These are phyloP conservation scores for Globisporangium mamillatum DNA, from an alignment of 352 stramenopile species.

Conservation along the genomic window DNA sequence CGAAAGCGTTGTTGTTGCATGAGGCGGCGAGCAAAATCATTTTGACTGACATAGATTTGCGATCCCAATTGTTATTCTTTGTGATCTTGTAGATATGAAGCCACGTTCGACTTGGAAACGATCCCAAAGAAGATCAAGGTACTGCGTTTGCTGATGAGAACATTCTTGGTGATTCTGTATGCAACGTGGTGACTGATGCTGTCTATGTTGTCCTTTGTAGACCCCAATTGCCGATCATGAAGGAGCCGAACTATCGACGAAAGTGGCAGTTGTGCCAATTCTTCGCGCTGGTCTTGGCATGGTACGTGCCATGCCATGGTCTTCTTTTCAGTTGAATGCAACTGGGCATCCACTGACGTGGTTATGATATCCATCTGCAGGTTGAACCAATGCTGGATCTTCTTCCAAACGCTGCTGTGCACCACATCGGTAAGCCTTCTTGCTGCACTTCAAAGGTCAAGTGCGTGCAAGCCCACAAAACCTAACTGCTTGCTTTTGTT, in stretches of 20 bases:
- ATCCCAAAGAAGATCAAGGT: slow-evolving; percentile 75
- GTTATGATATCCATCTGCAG: slow-evolving; percentile 45
- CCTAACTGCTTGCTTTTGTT: not conserved
- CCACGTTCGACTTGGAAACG: slow-evolving; percentile 66
- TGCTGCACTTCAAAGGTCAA: not conserved
- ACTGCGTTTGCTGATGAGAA: not conserved
- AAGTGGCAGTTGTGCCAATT: slow-evolving; percentile 96
- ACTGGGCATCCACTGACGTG: not conserved
- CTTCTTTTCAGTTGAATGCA: not conserved
- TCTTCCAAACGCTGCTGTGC: slow-evolving; percentile 92
- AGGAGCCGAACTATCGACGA: slow-evolving; percentile 89
- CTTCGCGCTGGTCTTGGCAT: slow-evolving; percentile 91
- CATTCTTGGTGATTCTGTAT: not conserved
- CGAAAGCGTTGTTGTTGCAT: not conserved
- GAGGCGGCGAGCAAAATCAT: not conserved
- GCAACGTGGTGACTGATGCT: too few species aligned
- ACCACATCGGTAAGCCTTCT: slow-evolving; percentile 95
- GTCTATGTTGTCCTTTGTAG: slow-evolving; percentile 20
- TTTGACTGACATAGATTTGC: not conserved
- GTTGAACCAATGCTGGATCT: slow-evolving; percentile 96
- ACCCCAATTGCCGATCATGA: slow-evolving; percentile 71
- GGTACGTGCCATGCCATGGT: slow-evolving; percentile 28
- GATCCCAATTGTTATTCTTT: not conserved
- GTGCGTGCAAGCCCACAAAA: not conserved
- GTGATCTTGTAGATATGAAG: slow-evolving; percentile 60